Evolutionary conservation across 1,139 yeast species (phyloP).

Genomic region (Diutina ranongensis): DNA sequence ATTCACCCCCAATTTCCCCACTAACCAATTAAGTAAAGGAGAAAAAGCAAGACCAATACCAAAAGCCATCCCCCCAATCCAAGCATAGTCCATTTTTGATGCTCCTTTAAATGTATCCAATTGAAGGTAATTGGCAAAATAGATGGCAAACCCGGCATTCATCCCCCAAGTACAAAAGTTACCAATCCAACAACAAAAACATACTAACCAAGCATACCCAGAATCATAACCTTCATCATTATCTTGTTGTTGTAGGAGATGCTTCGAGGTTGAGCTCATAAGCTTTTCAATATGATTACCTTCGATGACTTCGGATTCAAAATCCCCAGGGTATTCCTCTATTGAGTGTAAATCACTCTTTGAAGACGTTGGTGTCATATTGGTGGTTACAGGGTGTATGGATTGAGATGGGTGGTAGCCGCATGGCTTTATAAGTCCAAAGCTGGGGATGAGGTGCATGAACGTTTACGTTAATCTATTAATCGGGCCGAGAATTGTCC

Average conservation of each 20-base stretch:
- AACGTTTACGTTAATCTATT: too few species aligned
- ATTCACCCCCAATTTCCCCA: conserved; percentile 29
- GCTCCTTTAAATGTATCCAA: conserved; percentile 28
- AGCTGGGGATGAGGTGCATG: too few species aligned
- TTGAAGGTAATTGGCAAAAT: conserved; percentile 32
- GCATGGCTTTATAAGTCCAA: too few species aligned
- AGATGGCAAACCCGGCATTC: conserved; percentile 44
- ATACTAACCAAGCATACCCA: conserved; percentile 40
- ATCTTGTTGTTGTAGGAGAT: background rate
- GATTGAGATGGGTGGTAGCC: too few species aligned
- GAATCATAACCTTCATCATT: conserved; percentile 17
- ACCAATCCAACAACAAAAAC: conserved; percentile 28
- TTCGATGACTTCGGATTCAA: background rate
- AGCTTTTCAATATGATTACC: conserved; percentile 1
- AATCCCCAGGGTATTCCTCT: too few species aligned
- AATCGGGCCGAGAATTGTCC: too few species aligned
- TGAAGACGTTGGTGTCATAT: too few species aligned
- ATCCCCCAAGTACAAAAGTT: conserved; percentile 43
- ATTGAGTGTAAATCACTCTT: too few species aligned
- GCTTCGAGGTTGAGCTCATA: background rate
- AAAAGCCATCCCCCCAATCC: conserved; percentile 31
- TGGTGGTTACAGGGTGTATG: too few species aligned
- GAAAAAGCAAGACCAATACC: conserved; percentile 24
- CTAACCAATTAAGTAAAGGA: conserved; percentile 30
- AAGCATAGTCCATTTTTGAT: conserved; percentile 26